Percentiles rank a stretch among this genome's conserved stretches.
phyloP scores from a whole-genome alignment of 2,329 filamentous ascomycete genomes.

The Fusarium sp. region DNA sequence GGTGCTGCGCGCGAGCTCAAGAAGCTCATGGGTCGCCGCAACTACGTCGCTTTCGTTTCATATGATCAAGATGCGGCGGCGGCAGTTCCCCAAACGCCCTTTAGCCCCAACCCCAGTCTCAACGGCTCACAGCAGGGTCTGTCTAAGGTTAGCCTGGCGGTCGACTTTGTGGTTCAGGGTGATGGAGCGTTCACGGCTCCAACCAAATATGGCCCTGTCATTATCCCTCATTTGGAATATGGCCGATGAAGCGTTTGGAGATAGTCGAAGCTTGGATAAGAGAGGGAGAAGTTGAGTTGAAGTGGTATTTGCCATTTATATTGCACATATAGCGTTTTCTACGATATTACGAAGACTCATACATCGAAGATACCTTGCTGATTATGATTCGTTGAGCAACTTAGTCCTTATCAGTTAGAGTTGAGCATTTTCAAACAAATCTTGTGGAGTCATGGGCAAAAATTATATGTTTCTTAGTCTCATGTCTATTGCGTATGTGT shows the following conservation, averaged over 20 bases:
- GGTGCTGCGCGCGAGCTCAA: constrained; percentile 87
- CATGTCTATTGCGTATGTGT: constrained; percentile 34
- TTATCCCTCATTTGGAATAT: constrained; percentile 88
- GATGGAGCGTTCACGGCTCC: constrained; percentile 85
- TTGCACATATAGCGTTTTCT: constrained; percentile 40
- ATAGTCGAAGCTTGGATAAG: constrained; percentile 1
- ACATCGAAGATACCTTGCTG: constrained; percentile 47
- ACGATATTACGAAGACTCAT: constrained; percentile 42
- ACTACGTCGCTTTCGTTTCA: constrained; percentile 93
- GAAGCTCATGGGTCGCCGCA: constrained; percentile 92
- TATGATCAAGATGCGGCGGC: constrained; percentile 87
- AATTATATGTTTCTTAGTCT: constrained; percentile 33
- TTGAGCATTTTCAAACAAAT: background rate
- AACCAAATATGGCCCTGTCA: constrained; percentile 97
- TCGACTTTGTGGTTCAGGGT: constrained; percentile 97
- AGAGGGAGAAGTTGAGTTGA: constrained; percentile 2
- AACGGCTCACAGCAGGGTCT: constrained; percentile 61
- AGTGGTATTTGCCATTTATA: constrained; percentile 13
- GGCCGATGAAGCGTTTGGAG: constrained; percentile 60
- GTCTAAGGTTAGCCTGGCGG: constrained; percentile 85
- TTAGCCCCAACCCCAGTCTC: constrained; percentile 57
- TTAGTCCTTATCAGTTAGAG: constrained; percentile 2
- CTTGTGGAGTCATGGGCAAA: constrained; percentile 8
- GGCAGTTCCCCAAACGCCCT: constrained; percentile 54
- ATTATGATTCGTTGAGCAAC: constrained; percentile 7